phyloP scores from a whole-genome alignment of 495 filamentous ascomycete genomes.

The Aspergillus ellipticus region DNA sequence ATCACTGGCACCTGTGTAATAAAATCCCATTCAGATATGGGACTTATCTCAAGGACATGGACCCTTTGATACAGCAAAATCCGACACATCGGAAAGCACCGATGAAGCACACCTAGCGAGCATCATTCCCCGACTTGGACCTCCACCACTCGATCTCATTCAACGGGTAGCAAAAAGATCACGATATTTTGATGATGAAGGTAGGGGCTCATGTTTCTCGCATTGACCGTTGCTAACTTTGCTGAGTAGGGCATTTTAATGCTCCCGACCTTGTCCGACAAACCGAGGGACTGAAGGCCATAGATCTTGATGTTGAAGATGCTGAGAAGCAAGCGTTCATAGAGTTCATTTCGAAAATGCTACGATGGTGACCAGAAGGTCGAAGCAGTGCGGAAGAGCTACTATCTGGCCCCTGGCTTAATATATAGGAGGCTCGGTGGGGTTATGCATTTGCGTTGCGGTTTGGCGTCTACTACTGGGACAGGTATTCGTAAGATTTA shows the following conservation, averaged over 20 bases:
- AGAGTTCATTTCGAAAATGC: neutral
- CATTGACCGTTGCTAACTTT: constrained; percentile 4
- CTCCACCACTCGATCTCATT: constrained; percentile 24
- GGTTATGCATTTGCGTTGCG: too few species aligned
- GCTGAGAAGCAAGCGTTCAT: neutral
- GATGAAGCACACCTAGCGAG: constrained; percentile 24
- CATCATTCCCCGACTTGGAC: constrained; percentile 25
- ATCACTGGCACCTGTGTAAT: neutral
- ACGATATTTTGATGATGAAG: constrained; percentile 21
- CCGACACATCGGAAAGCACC: constrained; percentile 8
- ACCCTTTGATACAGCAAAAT: constrained; percentile 20
- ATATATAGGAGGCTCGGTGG: too few species aligned
- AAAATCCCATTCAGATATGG: constrained; percentile 25
- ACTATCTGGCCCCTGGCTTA: neutral
- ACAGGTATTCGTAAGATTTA: too few species aligned
- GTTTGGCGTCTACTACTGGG: too few species aligned
- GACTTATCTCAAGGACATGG: constrained; percentile 22
- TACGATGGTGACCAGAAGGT: neutral
- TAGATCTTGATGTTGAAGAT: neutral
- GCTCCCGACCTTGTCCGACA: constrained; percentile 12
- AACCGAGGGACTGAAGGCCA: neutral
- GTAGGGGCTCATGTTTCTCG: constrained; percentile 5
- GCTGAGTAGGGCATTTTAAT: constrained; percentile 15
- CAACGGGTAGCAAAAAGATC: constrained; percentile 12
- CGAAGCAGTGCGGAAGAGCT: neutral